These are phyloP conservation scores for Eucommia ulmoides DNA, from an alignment of 257 asterid species.

Conservation along the genomic window DNA sequence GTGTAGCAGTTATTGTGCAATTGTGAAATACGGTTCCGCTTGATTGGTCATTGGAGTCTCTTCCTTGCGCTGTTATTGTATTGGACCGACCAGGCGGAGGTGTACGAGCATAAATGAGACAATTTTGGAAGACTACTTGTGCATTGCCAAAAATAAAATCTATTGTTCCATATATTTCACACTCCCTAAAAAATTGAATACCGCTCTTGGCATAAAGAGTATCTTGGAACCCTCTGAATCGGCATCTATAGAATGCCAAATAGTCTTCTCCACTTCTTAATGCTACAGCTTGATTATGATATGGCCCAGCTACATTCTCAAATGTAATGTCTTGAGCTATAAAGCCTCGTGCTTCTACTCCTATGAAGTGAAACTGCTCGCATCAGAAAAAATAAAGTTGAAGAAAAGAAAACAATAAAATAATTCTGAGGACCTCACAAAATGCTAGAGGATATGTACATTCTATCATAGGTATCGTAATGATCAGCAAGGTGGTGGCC, in stretches of 20 bases:
- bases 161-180: slow-evolving; percentile 70
- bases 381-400: no score
- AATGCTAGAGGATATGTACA: not conserved
- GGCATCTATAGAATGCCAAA: slow-evolving; percentile 55
- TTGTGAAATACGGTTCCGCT: slow-evolving; percentile 73
- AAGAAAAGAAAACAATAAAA: slow-evolving; percentile 58
- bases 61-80: slow-evolving; percentile 65
- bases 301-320: slow-evolving; percentile 76
- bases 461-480: not conserved
- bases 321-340: slow-evolving; percentile 61
- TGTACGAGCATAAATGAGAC: slow-evolving; percentile 52
- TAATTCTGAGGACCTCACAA: not conserved
- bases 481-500: no score
- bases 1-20: slow-evolving; percentile 52
- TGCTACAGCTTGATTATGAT: slow-evolving; percentile 81
- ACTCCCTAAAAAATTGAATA: slow-evolving; percentile 87
- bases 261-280: slow-evolving; percentile 65
- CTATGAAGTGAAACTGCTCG: no score
- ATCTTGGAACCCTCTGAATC: slow-evolving; percentile 62
- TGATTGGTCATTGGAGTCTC: slow-evolving; percentile 30
- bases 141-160: slow-evolving; percentile 93
- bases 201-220: slow-evolving; percentile 59
- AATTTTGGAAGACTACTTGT: slow-evolving; percentile 61
- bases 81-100: slow-evolving; percentile 58
- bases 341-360: no score